Conservation (phyloP, 2,329 filamentous ascomycete species). For the Nectriaceae sp. region DNA sequence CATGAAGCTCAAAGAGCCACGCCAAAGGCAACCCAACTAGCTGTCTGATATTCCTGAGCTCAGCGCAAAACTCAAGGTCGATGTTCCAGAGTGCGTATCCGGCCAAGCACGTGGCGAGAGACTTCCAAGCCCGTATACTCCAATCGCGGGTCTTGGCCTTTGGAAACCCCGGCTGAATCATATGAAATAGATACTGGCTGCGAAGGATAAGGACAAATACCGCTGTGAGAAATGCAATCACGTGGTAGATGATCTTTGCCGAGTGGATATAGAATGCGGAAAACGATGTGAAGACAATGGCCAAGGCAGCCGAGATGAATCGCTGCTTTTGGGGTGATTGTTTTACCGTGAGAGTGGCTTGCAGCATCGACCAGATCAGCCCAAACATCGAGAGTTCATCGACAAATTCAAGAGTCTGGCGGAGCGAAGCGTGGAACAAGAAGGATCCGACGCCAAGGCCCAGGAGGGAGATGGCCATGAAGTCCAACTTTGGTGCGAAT, state of each 20-base stretch:
- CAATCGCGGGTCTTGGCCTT: constrained; percentile 27
- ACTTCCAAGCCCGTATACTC: constrained; percentile 28
- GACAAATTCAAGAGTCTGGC: constrained; percentile 44
- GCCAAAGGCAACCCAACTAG: constrained; percentile 55
- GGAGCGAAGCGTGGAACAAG: constrained; percentile 47
- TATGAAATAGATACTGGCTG: constrained; percentile 37
- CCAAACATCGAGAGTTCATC: constrained; percentile 63
- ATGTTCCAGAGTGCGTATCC: constrained; percentile 59
- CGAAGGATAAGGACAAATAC: constrained; percentile 36
- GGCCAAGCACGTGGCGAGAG: constrained; percentile 38
- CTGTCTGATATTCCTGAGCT: constrained; percentile 47
- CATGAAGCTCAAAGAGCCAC: constrained; percentile 60
- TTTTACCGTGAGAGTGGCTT: constrained; percentile 48
- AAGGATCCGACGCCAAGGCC: constrained; percentile 45
- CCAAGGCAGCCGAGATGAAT: constrained; percentile 39
- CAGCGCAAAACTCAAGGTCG: constrained; percentile 53
- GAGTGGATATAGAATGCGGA: constrained; percentile 45
- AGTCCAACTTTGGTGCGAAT: constrained; percentile 37
- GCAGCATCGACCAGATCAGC: constrained; percentile 53
- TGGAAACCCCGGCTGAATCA: constrained; percentile 30
- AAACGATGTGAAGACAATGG: constrained; percentile 42
- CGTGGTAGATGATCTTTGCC: constrained; percentile 46
- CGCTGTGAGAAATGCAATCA: constrained; percentile 37
- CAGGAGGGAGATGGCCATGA: constrained; percentile 43
- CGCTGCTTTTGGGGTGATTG: constrained; percentile 37